Evolutionary conservation across 2,329 filamentous ascomycete species (phyloP).

Genomic region (Trichoderma lentiforme): DNA sequence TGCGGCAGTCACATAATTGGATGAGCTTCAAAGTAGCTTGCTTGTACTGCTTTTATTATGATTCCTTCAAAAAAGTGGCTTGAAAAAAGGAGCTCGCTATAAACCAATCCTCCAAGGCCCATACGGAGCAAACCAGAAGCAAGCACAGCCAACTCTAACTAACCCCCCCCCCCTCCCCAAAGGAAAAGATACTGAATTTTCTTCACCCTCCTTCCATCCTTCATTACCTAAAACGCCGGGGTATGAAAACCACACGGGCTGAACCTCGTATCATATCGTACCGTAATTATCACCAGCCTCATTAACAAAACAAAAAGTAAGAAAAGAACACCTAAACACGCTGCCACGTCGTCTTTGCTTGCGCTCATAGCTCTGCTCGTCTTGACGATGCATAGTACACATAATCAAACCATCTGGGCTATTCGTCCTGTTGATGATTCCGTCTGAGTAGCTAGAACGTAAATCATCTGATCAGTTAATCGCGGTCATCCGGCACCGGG

Average conservation of each 20-base stretch:
- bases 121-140: neutral
- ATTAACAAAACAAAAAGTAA: neutral
- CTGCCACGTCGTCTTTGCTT: neutral
- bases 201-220: neutral
- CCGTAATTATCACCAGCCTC: neutral
- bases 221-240: constrained; percentile 20
- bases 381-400: neutral
- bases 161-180: neutral
- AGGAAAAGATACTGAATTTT: neutral
- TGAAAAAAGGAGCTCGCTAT: constrained; percentile 1
- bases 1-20: neutral
- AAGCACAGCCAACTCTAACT: neutral
- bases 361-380: neutral
- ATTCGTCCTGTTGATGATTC: neutral
- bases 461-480: neutral
- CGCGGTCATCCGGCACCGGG: constrained; percentile 26
- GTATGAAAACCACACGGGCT: constrained; percentile 16
- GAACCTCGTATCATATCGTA: constrained; percentile 10
- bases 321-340: neutral
- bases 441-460: neutral
- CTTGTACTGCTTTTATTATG: neutral
- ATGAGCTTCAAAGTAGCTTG: neutral
- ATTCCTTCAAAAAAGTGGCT: neutral
- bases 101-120: neutral
- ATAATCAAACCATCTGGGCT: neutral